Percentiles rank a stretch among this genome's conserved stretches.
phyloP scores from a whole-genome alignment of 345 rosid genomes.

The Arabidopsis suecica region DNA sequence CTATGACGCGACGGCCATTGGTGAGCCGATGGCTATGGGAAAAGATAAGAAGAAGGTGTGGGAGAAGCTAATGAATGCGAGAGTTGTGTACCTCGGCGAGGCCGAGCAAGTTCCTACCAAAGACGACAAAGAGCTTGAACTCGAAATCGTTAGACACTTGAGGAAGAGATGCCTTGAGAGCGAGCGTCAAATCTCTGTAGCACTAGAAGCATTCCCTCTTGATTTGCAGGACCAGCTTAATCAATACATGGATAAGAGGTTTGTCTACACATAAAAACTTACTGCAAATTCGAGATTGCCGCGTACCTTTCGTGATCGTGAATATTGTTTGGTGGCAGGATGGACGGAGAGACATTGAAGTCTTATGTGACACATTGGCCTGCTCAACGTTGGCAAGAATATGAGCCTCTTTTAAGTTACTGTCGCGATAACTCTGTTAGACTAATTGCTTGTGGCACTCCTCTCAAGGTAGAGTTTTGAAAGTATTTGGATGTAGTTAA shows the following conservation, averaged over 20 bases:
- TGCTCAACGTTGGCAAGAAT: conserved; percentile 77
- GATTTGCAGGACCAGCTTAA: conserved; percentile 75
- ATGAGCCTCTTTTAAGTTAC: conserved; percentile 78
- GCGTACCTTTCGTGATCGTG: background rate
- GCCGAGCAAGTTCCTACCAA: conserved; percentile 90
- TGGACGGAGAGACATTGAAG: conserved; percentile 76
- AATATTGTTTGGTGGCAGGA: conserved; percentile 58
- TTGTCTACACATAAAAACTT: conserved; percentile 6
- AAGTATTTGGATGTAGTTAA: background rate
- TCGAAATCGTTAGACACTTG: conserved; percentile 70
- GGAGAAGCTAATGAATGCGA: conserved; percentile 85
- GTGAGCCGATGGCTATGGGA: conserved; percentile 90
- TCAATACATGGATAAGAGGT: conserved; percentile 75
- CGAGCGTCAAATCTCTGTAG: conserved; percentile 64
- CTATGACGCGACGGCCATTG: conserved; percentile 85
- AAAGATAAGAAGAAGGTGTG: conserved; percentile 84
- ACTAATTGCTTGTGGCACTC: conserved; percentile 88
- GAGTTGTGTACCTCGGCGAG: conserved; percentile 86
- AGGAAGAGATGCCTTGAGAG: conserved; percentile 64
- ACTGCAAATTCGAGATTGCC: conserved; percentile 7
- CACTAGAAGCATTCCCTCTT: conserved; percentile 82
- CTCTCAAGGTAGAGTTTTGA: conserved; percentile 63
- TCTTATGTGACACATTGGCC: conserved; percentile 72
- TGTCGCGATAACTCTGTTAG: conserved; percentile 78
- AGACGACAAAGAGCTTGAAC: conserved; percentile 84